Conservation (phyloP, 2,329 filamentous ascomycete species). For the Zymoseptoria ardabiliae region DNA sequence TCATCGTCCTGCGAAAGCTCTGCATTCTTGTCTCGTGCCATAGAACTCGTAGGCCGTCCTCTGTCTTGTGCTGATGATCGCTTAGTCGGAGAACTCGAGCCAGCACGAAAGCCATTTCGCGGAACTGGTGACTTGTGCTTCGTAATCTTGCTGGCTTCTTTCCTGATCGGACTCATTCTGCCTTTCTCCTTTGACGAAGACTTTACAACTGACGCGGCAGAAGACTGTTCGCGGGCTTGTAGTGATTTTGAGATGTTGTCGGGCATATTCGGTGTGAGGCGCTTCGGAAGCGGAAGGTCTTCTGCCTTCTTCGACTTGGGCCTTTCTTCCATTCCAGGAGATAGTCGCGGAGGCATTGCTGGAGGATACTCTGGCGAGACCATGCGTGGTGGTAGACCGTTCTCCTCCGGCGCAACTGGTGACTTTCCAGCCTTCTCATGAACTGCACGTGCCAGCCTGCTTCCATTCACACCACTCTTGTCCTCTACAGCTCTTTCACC, state of each 20-base stretch:
- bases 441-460: neutral
- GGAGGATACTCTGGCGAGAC: neutral
- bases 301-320: neutral
- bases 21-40: constrained; percentile 6
- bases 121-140: constrained; percentile 23
- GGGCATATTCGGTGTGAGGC: constrained; percentile 53
- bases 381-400: constrained; percentile 7
- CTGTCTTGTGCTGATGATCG: constrained; percentile 17
- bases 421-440: neutral
- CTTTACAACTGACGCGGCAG: constrained; percentile 9
- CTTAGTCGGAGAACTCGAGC: constrained; percentile 23
- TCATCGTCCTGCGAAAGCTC: constrained; percentile 18
- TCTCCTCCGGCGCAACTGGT: constrained; percentile 3
- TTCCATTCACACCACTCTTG: neutral
- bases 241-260: constrained; percentile 49
- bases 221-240: constrained; percentile 27
- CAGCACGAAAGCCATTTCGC: constrained; percentile 24
- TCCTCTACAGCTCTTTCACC: constrained; percentile 1
- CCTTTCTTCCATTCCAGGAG: constrained; percentile 9
- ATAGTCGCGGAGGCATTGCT: constrained; percentile 6
- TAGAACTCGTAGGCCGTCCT: constrained; percentile 6
- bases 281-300: constrained; percentile 38
- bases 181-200: constrained; percentile 16
- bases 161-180: constrained; percentile 17
- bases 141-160: constrained; percentile 8